phyloP scores from a whole-genome alignment of 352 stramenopile genomes.

The Globisporangium uncinulatum region DNA sequence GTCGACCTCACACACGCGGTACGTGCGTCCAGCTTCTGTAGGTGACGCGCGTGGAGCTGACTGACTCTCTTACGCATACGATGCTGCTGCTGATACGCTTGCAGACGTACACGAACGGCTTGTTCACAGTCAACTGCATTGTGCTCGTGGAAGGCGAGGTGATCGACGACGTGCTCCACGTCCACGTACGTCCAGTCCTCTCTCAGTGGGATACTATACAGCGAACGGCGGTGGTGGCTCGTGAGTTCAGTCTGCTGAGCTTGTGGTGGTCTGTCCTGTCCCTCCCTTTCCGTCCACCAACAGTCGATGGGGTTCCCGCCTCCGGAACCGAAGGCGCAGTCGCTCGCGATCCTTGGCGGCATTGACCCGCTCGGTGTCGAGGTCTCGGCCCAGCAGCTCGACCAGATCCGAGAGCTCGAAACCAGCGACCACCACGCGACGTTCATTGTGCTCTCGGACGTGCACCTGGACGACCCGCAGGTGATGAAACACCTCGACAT shows the following conservation, averaged over 20 bases:
- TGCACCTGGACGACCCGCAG: slow-evolving; percentile 90
- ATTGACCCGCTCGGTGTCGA: slow-evolving; percentile 82
- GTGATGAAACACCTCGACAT: slow-evolving; percentile 87
- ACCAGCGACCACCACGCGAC: slow-evolving; percentile 74
- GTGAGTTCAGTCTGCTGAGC: neutral
- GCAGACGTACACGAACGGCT: slow-evolving; percentile 72
- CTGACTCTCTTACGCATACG: neutral
- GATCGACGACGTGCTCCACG: slow-evolving; percentile 88
- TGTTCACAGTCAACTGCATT: slow-evolving; percentile 92
- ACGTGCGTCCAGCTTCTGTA: neutral
- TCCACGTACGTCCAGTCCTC: slow-evolving; percentile 69
- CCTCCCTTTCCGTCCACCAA: neutral
- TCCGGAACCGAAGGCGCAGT: slow-evolving; percentile 75
- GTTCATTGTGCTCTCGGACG: slow-evolving; percentile 93
- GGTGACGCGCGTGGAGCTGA: neutral
- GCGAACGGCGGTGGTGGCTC: neutral
- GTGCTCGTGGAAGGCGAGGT: slow-evolving; percentile 92
- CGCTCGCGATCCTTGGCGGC: slow-evolving; percentile 64
- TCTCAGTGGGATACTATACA: neutral
- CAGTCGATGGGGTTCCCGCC: slow-evolving; percentile 89
- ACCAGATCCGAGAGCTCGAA: slow-evolving; percentile 80
- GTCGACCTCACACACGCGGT: slow-evolving; percentile 61
- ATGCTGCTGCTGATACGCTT: neutral
- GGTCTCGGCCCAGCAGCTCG: slow-evolving; percentile 68
- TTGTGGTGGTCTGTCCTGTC: neutral